Evolutionary conservation across 257 asterid genomes (phyloP).

Genomic region (Schizonepeta tenuifolia): DNA sequence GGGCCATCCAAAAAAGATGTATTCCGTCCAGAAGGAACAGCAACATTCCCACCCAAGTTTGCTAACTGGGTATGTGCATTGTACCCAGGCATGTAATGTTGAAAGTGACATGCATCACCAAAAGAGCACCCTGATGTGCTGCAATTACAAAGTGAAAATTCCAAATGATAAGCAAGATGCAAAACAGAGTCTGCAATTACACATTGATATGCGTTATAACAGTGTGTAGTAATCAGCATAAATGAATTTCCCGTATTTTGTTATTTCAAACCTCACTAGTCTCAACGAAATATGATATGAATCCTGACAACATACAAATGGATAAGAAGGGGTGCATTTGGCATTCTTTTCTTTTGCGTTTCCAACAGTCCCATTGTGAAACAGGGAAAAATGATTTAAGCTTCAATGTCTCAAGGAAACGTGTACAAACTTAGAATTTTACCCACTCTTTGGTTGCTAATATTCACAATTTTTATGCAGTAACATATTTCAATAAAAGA

Average conservation of each 20-base stretch:
- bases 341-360: slow-evolving; percentile 1
- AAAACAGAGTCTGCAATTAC: not conserved
- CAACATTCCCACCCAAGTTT: slow-evolving; percentile 35
- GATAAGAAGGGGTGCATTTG: not conserved
- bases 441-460: not conserved
- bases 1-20: slow-evolving; percentile 38
- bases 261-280: no score
- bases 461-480: not conserved
- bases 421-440: not conserved
- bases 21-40: slow-evolving; percentile 37
- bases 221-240: not conserved
- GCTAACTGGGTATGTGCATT: slow-evolving; percentile 53
- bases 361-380: not conserved
- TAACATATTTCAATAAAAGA: slow-evolving; percentile 11
- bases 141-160: slow-evolving; percentile 32
- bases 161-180: slow-evolving; percentile 28
- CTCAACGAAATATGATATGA: not conserved
- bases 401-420: slow-evolving; percentile 19
- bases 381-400: not conserved
- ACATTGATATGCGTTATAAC: not conserved
- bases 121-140: slow-evolving; percentile 62
- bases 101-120: slow-evolving; percentile 60
- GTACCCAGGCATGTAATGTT: slow-evolving; percentile 57
- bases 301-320: not conserved
- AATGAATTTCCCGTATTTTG: not conserved